Evolutionary conservation across 1,284 basidiomycete genomes (phyloP).

Genomic region (Anthracocystis setariae): DNA sequence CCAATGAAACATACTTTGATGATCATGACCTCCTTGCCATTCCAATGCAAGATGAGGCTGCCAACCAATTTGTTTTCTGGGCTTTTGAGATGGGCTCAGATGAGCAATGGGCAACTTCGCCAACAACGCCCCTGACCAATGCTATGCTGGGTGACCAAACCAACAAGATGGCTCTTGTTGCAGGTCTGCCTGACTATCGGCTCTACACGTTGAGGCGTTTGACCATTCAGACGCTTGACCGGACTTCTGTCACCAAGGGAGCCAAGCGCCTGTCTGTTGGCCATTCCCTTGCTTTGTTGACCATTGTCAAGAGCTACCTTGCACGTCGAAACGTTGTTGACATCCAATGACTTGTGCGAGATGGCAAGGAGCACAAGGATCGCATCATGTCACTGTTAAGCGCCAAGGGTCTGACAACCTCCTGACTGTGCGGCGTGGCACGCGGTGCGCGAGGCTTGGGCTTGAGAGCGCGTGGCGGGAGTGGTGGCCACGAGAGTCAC

Average conservation of each 20-base stretch:
- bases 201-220: neutral
- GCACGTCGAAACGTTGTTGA: neutral
- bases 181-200: neutral
- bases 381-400: no score
- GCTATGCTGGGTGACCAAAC: neutral
- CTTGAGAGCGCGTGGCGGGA: no score
- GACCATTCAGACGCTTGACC: constrained; percentile 2
- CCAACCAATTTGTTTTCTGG: neutral
- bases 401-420: no score
- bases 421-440: no score
- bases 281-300: neutral
- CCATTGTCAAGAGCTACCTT: neutral
- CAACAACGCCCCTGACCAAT: neutral
- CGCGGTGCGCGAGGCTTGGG: no score
- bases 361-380: neutral
- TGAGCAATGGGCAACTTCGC: neutral
- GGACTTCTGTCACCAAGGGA: neutral
- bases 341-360: constrained; percentile 1
- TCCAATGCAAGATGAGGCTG: neutral
- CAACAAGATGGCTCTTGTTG: neutral
- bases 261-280: neutral
- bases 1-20: neutral
- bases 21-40: neutral
- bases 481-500: no score
- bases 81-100: neutral